A percentile compares a stretch with the other conserved stretches of the same genome.
These are phyloP conservation scores for Sordaria brevicollis DNA, from an alignment of 495 filamentous ascomycete species.

Conservation along the genomic window DNA sequence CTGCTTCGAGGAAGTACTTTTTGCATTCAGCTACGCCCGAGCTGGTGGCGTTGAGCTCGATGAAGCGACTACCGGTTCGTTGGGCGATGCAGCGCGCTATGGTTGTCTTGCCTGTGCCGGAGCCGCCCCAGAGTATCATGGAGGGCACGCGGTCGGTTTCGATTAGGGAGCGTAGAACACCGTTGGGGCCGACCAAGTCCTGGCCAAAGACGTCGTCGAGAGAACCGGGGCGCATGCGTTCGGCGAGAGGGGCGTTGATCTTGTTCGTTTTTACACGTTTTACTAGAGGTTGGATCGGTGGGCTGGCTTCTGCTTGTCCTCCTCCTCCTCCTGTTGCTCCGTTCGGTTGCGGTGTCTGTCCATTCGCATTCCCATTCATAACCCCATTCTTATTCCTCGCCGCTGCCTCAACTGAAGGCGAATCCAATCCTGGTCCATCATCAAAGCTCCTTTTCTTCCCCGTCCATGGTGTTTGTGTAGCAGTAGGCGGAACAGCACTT, in stretches of 20 bases:
- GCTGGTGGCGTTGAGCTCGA: slow-evolving; percentile 93
- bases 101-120: slow-evolving; percentile 93
- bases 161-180: slow-evolving; percentile 82
- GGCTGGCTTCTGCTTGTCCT: slow-evolving; percentile 14
- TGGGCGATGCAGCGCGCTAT: slow-evolving; percentile 90
- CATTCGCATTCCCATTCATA: background rate
- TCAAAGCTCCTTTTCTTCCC: slow-evolving; percentile 33
- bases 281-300: slow-evolving; percentile 18
- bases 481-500: slow-evolving; percentile 7
- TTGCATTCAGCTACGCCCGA: slow-evolving; percentile 88
- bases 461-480: background rate
- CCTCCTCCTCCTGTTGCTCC: slow-evolving; percentile 6
- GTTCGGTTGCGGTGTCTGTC: slow-evolving; percentile 5
- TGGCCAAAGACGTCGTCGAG: slow-evolving; percentile 87
- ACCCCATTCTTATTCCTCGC: slow-evolving; percentile 6
- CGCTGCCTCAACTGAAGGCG: slow-evolving; percentile 13
- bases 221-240: slow-evolving; percentile 79
- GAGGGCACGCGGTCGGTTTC: slow-evolving; percentile 79
- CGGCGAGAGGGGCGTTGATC: slow-evolving; percentile 76
- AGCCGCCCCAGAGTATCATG: slow-evolving; percentile 90
- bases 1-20: slow-evolving; percentile 82
- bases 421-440: slow-evolving; percentile 25
- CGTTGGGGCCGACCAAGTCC: slow-evolving; percentile 74
- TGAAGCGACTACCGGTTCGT: slow-evolving; percentile 69
- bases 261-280: slow-evolving; percentile 53